Evolutionary conservation across 148 eudicot genomes (phyloP), one percentile per base, ranked within the genome.

Genomic region (Rhododendron williamsianum): DNA sequence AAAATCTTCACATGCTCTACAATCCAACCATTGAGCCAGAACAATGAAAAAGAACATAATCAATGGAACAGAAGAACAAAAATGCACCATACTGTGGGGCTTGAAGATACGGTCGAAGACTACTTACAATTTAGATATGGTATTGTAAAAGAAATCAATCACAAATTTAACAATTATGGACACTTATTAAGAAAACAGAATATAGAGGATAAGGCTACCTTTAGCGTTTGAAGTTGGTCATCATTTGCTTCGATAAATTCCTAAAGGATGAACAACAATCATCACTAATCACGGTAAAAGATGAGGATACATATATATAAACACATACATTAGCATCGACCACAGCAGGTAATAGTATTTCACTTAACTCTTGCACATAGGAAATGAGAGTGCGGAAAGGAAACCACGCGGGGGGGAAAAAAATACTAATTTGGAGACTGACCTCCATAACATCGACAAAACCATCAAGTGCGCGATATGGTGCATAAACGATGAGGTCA

Each of bases 401-500:
- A 63, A 63, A 63, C 9, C 69, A 60, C 3, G 3, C 10, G 3
- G 48, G 8, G 9, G 30, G 30, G 0, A 30, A 30, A 45, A 45
- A 60, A 86, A 23, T 41, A 80, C 10, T 74, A 80, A 80, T 69
- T 56, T 16, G 81, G 23, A 80, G 80, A 82, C 89, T 79, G 87
- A 96, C 99, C 98, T 95, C 98, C 90, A 97, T 80, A 87, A 94
- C 98, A 90, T 82, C 88, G 83, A 93, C 87, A 88, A 97, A 95
- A 52, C 99, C 98, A 73, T 94, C 95, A 36, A 97, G 90, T 67
- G 99, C 91, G 80, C 95, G 96, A 84, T 97, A 97, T 38, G 99
- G 99, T 71, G 96, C 89, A 89, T 93, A 97, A 87, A 95, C 96
- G 76, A 97, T 97, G 51, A 97, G 98, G 91, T 97, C 99, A 88